These are phyloP conservation scores for Erythrobasidium yunnanense DNA, from an alignment of 768 basidiomycete genomes.

Conservation along the genomic window DNA sequence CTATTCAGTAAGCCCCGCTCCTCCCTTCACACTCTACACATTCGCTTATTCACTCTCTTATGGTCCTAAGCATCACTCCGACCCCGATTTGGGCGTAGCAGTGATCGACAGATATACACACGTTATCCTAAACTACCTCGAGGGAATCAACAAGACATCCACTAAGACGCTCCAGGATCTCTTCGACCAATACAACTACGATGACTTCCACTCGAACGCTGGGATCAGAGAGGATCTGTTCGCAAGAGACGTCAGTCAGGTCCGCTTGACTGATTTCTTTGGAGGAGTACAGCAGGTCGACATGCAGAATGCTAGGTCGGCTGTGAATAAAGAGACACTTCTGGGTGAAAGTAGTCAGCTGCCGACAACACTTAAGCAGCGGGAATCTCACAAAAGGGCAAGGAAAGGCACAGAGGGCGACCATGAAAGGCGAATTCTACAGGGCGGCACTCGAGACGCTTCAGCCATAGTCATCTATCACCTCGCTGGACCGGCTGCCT, in stretches of 20 bases:
- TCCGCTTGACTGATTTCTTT: conserved; percentile 71
- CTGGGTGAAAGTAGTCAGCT: too few species aligned
- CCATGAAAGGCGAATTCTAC: too few species aligned
- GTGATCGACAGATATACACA: conserved; percentile 95
- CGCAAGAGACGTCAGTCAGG: conserved; percentile 51
- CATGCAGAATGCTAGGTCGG: conserved; percentile 43
- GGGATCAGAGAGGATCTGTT: conserved; percentile 85
- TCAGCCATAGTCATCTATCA: too few species aligned
- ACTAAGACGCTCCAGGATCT: conserved; percentile 45
- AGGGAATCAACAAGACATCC: conserved; percentile 82
- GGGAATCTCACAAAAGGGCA: too few species aligned
- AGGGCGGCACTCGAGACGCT: too few species aligned
- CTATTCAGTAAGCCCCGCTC: conserved; percentile 59
- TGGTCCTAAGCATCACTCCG: conserved; percentile 65
- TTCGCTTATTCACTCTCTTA: not conserved
- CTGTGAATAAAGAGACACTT: too few species aligned
- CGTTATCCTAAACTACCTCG: conserved; percentile 79
- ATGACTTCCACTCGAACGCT: conserved; percentile 66
- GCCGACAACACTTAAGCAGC: too few species aligned
- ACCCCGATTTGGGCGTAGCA: conserved; percentile 84
- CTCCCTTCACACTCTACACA: not conserved
- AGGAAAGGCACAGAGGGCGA: too few species aligned
- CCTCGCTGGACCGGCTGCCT: too few species aligned
- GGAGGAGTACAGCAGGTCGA: conserved; percentile 80
- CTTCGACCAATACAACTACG: conserved; percentile 70